Base-by-base conservation (phyloP, 768 basidiomycete genomes). In the Crassisporium funariophilum region DNA sequence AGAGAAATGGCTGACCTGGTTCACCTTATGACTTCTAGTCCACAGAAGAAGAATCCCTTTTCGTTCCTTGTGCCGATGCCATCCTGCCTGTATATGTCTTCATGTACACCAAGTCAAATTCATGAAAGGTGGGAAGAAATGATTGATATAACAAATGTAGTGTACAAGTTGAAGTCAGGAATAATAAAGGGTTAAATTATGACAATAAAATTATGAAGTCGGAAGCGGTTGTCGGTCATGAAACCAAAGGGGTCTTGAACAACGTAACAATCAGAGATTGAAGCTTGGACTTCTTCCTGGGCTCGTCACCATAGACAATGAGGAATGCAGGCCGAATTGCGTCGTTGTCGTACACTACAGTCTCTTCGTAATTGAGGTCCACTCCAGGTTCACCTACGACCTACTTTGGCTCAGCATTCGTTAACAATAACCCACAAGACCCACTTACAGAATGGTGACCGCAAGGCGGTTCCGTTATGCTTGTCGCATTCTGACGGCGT, bases 291-390 rank as follows among this genome's bases (percentile, higher is more conserved):
- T 60, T 39, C 42, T 54, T 45, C 22, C 52, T 39, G 8, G 68
- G 61, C 24, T 51, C 49, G 23, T 71, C 62, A 13, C 78, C 81
- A 54, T 85, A 86, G 15, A 84, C 75, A n/a, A 86, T 62, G 46
- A 86, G 68, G 63, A 77, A 86, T 0, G 81, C 81, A 13, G 84
- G 84, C 6, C 82, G 77, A 53, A 84, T 78, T 21, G 84, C 83
- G 52, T 84, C 82, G 55, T 84, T 84, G 35, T 69, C 57, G 54
- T 86, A 86, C 11, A 83, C 82, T 6, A 85, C 82, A 3, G 81
- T 84, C 61, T 86, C 84, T 61, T 81, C 82, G 48, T 84, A 85
- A 57, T 85, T 86, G 39, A 86, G 64, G 57, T 83, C 81, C 29
- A 63, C 66, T 1, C 84, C 84, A n/a, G 83, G 84, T 50, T 78